Percentiles rank a stretch among this genome's conserved stretches.
phyloP scores from a whole-genome alignment of 2,329 filamentous ascomycete genomes.

The Pseudogymnoascus sp. region DNA sequence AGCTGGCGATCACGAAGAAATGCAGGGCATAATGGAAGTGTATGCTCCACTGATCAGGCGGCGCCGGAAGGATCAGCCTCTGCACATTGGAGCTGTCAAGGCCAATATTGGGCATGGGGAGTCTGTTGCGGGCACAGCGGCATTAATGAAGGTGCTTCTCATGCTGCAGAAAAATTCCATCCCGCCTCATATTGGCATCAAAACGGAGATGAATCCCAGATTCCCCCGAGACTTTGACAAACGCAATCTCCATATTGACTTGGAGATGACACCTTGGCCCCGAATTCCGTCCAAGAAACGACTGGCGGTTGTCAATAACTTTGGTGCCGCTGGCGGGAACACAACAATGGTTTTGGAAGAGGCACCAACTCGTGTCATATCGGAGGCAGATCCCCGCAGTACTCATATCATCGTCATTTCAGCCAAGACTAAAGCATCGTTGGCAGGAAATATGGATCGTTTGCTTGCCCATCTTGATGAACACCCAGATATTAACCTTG shows the following conservation, averaged over 20 bases:
- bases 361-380: slow-evolving; percentile 22
- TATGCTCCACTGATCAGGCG: slow-evolving; percentile 42
- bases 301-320: slow-evolving; percentile 41
- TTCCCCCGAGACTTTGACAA: slow-evolving; percentile 30
- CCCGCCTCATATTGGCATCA: slow-evolving; percentile 23
- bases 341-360: slow-evolving; percentile 20
- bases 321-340: slow-evolving; percentile 29
- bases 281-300: slow-evolving; percentile 29
- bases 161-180: slow-evolving; percentile 24
- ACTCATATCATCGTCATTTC: slow-evolving; percentile 38
- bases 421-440: slow-evolving; percentile 32
- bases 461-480: slow-evolving; percentile 15
- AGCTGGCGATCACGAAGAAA: slow-evolving; percentile 46
- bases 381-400: slow-evolving; percentile 32
- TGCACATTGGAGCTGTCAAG: slow-evolving; percentile 32
- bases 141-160: slow-evolving; percentile 24
- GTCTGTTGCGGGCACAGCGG: slow-evolving; percentile 20
- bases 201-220: slow-evolving; percentile 26
- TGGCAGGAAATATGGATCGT: slow-evolving; percentile 12
- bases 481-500: slow-evolving; percentile 13
- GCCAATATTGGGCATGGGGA: slow-evolving; percentile 22
- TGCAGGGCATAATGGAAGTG: slow-evolving; percentile 50
- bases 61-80: slow-evolving; percentile 46
- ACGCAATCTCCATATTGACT: slow-evolving; percentile 29
- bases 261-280: slow-evolving; percentile 11